Evolutionary conservation across 768 basidiomycete species (phyloP).

Genomic region (Porpolomopsis calyptriformis): DNA sequence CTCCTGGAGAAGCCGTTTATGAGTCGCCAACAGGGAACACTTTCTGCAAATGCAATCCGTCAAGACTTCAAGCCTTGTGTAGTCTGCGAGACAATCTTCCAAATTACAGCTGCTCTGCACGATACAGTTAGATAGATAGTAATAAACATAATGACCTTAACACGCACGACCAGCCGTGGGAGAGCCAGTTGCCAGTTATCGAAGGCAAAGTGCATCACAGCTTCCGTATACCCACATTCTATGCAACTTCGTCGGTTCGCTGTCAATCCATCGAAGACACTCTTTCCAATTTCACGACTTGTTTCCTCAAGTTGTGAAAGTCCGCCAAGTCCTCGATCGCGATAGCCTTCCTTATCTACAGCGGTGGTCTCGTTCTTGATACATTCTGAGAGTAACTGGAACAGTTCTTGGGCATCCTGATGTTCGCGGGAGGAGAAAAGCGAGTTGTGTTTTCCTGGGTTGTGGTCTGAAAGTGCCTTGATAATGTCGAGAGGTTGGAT

Average conservation of each 20-base stretch:
- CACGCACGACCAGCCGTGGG: slow-evolving; percentile 51
- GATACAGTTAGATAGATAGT: slow-evolving; percentile 4
- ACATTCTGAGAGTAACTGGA: slow-evolving; percentile 83
- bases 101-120: slow-evolving; percentile 52
- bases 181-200: slow-evolving; percentile 77
- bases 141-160: slow-evolving; percentile 1
- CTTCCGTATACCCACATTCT: slow-evolving; percentile 86
- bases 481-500: slow-evolving; percentile 70
- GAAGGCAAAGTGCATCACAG: slow-evolving; percentile 85
- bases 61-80: slow-evolving; percentile 79
- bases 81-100: slow-evolving; percentile 79
- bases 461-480: slow-evolving; percentile 47
- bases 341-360: slow-evolving; percentile 58
- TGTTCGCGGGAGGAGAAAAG: slow-evolving; percentile 86
- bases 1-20: slow-evolving; percentile 51
- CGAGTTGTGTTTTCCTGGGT: slow-evolving; percentile 40
- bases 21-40: slow-evolving; percentile 79
- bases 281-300: slow-evolving; percentile 38
- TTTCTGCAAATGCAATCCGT: slow-evolving; percentile 89
- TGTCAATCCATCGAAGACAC: slow-evolving; percentile 82
- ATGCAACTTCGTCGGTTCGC: slow-evolving; percentile 84
- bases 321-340: slow-evolving; percentile 63
- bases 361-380: slow-evolving; percentile 75
- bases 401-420: slow-evolving; percentile 98
- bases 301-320: slow-evolving; percentile 24